Base-by-base conservation (phyloP, 495 filamentous ascomycete genomes). In the Trichoderma reesei region DNA sequence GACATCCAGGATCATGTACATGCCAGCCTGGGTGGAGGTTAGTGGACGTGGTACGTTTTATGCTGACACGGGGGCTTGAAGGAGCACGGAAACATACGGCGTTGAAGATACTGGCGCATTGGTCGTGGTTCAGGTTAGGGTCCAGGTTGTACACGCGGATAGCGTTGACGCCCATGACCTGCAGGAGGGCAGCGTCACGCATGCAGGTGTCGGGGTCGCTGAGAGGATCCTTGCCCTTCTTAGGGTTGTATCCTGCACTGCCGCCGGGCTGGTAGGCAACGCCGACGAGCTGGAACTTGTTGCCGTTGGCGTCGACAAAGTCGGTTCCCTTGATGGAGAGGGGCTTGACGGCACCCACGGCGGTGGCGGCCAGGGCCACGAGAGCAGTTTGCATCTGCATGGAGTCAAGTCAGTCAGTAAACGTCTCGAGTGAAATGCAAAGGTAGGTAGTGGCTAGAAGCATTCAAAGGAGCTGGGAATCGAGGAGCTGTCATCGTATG, bases 251-350 rank as follows among this genome's bases (percentile, higher is more conserved):
- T 51, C 85, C 92, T n/a, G 84, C 80, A 62, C 86, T 84, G 71
- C 92, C 93, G 70, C 91, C 92, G 36, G 93, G 93, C 78, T 98
- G 93, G 78, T 96, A 96, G 78, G 92, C 93, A 62, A 96, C 85
- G 69, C 93, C 93, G 59, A 98, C 82, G 64, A 98, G 86, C 77
- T 94, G 87, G 78, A 96, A 89, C 60, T 91, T 86, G 70, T 92
- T 83, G 59, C 86, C 85, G 63, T 85, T 79, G 54, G 83, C 82
- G 78, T 96, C 89, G 71, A 96, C 84, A 73, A 97, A 96, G 75
- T 95, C 84, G 67, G 85, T 82, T 64, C 89, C 90, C 59, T 87
- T 73, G 59, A 94, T 86, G 63, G 84, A 82, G 61, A 98, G 79
- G 14, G 89, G 79, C 63, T 82, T 84, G 42, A 96, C 86, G 26